Base-by-base conservation (phyloP, 2,329 filamentous ascomycete species). In the Calonectria hawksworthii region DNA sequence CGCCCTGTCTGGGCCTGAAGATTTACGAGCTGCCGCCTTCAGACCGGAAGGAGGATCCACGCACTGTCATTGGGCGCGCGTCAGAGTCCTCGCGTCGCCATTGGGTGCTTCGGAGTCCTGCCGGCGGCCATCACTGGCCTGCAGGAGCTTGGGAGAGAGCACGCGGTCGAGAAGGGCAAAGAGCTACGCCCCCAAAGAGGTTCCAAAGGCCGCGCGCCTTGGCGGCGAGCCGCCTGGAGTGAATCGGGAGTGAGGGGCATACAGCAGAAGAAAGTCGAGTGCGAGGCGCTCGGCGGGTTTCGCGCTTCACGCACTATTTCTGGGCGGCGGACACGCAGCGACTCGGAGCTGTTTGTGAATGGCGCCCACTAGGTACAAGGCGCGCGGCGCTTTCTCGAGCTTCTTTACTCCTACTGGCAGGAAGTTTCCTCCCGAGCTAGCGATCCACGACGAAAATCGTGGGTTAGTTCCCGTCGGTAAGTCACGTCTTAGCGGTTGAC, bases 401-500 rank as follows among this genome's bases (percentile, higher is more conserved):
- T 32, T 16, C 34, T n/a, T 21, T 23, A 41, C 28, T 65, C 28
- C 38, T 34, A 32, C 66, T 47, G 34, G 51, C 41, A 44, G 65
- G 34, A 38, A 21, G 50, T 38, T 68, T 51, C 34, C 23, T 65
- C 61, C 14, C 18, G 11, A 30, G 50, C 65, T 30, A 68, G 28
- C 30, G 18, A 44, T 34, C 44, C 18, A 52, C 65, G 34, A 38
- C 34, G 50, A 68, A 68, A 50, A 44, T 47, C 56, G 44, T 28
- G 34, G 30, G 56, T 44, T 71, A 71, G 68, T 61, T 66, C 68
- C 68, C 68, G 68, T 28, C 68, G 36, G 68, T 54, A 64, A 44
- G 44, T 64, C 56, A 65, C 51, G 36, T 56, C 59, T 65, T 71
- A 41, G 59, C 68, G 50, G 36, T 30, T 26, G 50, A n/a, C n/a